Base-by-base conservation (phyloP, 345 rosid species). In the Salix udensis region DNA sequence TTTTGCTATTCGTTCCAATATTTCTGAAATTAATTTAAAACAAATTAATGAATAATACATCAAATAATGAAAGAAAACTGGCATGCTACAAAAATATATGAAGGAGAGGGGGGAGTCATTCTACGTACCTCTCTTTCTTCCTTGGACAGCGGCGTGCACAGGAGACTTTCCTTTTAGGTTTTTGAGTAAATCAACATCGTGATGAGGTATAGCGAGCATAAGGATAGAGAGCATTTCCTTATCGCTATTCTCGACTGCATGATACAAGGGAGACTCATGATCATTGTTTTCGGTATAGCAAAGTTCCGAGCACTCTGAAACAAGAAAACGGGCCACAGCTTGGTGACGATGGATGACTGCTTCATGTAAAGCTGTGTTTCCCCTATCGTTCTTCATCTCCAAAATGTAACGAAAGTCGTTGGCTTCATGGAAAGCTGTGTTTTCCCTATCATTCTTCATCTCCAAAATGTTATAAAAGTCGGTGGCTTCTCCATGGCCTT, bases 311-410 rank as follows among this genome's bases (percentile, higher is more conserved):
- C 14, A 6, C 23, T 19, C 36, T 1, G 13, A 30, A 30, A 30
- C 18, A 4, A 71, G 62, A 21, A 19, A 14, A 7, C 0, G 1
- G 37, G 62, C 74, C 40, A 52, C 40, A 6, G 7, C 24, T 24
- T 16, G 0, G 13, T 3, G 37, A 3, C 40, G 2, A 48, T 48
- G 52, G 23, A 50, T 48, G 21, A 71, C 62, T 52, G 74, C 74
- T 6, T 71, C 74, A 31, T 71, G 74, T 30, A 71, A 50, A 71
- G 62, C 74, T 7, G 74, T 48, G 40, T 71, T 71, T 52, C 64
- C 74, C 30, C 39, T 31, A 6, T 53, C 23, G 23, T 71, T 71
- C n/a, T n/a, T n/a, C n/a, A n/a, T n/a, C n/a, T n/a, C n/a, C n/a
- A n/a, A n/a, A 16, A 34, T 2, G 1, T 7, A 1, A 13, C 16